Evolutionary conservation across 164 flowering plant genomes (phyloP).

Genomic region (Piper longum): DNA sequence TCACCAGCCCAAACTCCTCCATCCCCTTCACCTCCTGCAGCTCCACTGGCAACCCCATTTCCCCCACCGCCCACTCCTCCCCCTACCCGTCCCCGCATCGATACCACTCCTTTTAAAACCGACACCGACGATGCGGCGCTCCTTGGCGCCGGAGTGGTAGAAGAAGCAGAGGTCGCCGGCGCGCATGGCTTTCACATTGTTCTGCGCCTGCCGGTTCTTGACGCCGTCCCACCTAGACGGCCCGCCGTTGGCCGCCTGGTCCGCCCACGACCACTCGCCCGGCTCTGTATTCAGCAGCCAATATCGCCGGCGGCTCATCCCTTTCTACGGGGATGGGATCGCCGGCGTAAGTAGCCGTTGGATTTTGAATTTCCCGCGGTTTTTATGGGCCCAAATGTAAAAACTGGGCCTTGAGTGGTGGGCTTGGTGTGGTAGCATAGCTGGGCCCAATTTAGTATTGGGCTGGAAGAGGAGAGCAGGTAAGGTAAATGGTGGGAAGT

Average conservation of each 20-base stretch:
- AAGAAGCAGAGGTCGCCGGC: constrained; percentile 74
- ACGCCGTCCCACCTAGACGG: constrained; percentile 84
- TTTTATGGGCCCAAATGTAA: too few relatives aligned
- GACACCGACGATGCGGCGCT: constrained; percentile 77
- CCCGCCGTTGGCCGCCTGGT: constrained; percentile 67
- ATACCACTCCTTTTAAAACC: constrained; percentile 58
- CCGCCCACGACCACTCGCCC: constrained; percentile 92
- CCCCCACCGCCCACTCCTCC: constrained; percentile 48
- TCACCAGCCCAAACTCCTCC: constrained; percentile 51
- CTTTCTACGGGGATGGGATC: too few relatives aligned
- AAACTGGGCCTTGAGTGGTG: too few relatives aligned
- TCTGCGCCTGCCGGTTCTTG: constrained; percentile 85
- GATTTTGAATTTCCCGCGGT: too few relatives aligned
- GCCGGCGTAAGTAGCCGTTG: background rate
- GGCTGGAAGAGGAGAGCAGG: too few relatives aligned
- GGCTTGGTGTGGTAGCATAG: too few relatives aligned
- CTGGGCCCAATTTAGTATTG: too few relatives aligned
- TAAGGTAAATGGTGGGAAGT: too few relatives aligned
- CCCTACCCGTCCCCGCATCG: constrained; percentile 13
- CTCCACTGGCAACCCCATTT: constrained; percentile 62
- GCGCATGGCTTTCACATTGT: constrained; percentile 66
- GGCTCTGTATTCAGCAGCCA: constrained; percentile 92
- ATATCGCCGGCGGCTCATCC: constrained; percentile 13
- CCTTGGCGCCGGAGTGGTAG: constrained; percentile 81
- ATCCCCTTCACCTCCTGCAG: constrained; percentile 76